Conservation (phyloP, 176 grass and related monocot species). For the Phragmites australis region DNA sequence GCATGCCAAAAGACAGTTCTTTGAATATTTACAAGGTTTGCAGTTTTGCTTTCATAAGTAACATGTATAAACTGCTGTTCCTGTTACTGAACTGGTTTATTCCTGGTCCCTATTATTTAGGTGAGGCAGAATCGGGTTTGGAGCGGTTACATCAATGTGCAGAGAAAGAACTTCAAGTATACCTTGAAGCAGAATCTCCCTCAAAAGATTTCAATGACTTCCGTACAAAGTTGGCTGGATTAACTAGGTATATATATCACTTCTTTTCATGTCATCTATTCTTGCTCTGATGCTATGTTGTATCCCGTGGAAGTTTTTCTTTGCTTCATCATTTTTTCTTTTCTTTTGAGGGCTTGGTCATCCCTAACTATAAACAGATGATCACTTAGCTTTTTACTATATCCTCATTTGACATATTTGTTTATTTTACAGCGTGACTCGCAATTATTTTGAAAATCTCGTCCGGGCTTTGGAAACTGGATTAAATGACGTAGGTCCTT, state of each 20-base stretch:
- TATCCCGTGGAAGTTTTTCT: not conserved
- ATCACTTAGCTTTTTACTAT: not conserved
- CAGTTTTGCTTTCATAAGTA: constrained; percentile 27
- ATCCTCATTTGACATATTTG: constrained; percentile 19
- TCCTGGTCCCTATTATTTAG: constrained; percentile 52
- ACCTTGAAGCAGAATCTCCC: constrained; percentile 87
- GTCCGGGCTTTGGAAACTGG: constrained; percentile 93
- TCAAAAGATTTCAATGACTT: constrained; percentile 97
- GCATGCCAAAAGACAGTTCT: constrained; percentile 92
- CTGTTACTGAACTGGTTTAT: constrained; percentile 28
- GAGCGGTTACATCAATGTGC: constrained; percentile 98
- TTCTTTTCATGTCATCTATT: constrained; percentile 1
- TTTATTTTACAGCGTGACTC: constrained; percentile 73
- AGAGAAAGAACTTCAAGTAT: constrained; percentile 94
- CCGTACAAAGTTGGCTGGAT: constrained; percentile 96
- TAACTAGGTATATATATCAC: constrained; percentile 70
- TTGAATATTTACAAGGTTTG: constrained; percentile 98
- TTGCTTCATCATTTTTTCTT: not conserved
- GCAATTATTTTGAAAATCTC: constrained; percentile 99
- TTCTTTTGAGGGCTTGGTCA: not conserved
- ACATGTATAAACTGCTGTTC: not conserved
- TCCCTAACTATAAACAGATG: not conserved
- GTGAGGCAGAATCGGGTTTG: constrained; percentile 96
- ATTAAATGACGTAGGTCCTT: constrained; percentile 91
- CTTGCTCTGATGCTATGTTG: constrained; percentile 12